Evolutionary conservation across 495 filamentous ascomycete genomes (phyloP), one percentile per base, ranked within the genome.

Genomic region (Margaritispora aquatica): DNA sequence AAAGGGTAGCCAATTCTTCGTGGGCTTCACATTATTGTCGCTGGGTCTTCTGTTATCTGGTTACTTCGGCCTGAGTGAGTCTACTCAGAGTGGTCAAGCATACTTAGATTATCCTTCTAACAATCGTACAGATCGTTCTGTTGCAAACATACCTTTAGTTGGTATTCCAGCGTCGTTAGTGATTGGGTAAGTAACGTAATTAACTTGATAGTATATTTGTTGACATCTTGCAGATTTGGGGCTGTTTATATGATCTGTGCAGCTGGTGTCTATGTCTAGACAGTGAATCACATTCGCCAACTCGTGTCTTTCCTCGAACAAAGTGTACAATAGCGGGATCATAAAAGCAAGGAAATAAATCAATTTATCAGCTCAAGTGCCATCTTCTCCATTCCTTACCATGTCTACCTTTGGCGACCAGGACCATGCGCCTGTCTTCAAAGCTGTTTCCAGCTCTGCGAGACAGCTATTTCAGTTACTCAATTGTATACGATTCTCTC

Each of bases 161-260:
- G 94, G 92, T 44, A 63, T 96, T 47, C 93, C 95, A 50, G 93
- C 94, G 59, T 91, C 92, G 51, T 67, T 96, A 63, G 86, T 89
- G 54, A 83, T 96, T 74, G 95, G 90, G 94, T 97, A 84, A 69
- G 84, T 78, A 24, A 2, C 17, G 19, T 26, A 34, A 34, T 29
- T 48, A 26, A 51, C 61, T 27, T 29, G 11, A 1, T 17, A 9
- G 19, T 0, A 22, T 27, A 24, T 9, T 1, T 10, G 17, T 50
- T 68, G 29, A 59, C 4, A 46, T 10, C 54, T 57, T 24, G 2
- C 69, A 98, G 94, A 44, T 91, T 97, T 71, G 94, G 95, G 62
- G 88, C 93, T 48, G 91, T 97, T 21, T 96, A 90, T 79, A 93
- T 96, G 86, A 97, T 98, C 70, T 98, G 94, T 74, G 94, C 91